Evolutionary conservation across 1,284 basidiomycete species (phyloP).

Genomic region (Microstroma glucosiphilum): DNA sequence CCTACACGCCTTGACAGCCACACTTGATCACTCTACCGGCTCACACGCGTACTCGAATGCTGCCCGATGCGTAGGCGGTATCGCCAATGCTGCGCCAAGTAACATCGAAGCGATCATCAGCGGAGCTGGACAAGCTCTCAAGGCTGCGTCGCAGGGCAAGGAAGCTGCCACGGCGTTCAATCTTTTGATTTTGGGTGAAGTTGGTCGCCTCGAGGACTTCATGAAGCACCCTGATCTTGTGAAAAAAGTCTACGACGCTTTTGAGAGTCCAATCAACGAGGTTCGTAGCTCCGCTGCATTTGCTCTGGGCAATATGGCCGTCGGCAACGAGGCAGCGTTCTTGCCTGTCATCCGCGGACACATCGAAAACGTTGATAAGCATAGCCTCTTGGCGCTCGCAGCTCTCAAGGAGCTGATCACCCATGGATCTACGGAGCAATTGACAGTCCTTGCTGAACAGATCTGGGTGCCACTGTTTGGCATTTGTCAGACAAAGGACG

Average conservation of each 20-base stretch:
- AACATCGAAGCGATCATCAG: conserved; percentile 21
- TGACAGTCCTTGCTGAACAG: conserved; percentile 74
- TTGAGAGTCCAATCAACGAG: conserved; percentile 30
- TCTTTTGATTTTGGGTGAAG: conserved; percentile 35
- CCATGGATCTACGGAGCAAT: conserved; percentile 73
- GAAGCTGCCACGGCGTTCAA: conserved; percentile 33
- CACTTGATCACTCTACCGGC: too few relatives aligned
- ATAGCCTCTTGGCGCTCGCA: conserved; percentile 64
- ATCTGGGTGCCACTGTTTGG: conserved; percentile 70
- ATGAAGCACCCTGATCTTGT: conserved; percentile 16
- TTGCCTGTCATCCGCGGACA: conserved; percentile 77
- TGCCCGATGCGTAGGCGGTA: conserved; percentile 38
- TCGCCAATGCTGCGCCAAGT: conserved; percentile 21
- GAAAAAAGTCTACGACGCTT: conserved; percentile 27
- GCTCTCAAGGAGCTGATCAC: conserved; percentile 93
- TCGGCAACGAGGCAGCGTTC: conserved; percentile 78
- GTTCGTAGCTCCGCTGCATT: conserved; percentile 40
- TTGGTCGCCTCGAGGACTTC: conserved; percentile 36
- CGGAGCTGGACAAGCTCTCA: conserved; percentile 13
- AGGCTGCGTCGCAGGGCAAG: conserved; percentile 10
- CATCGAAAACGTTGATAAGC: conserved; percentile 57
- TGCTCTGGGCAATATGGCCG: conserved; percentile 76
- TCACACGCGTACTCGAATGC: conserved; percentile 20
- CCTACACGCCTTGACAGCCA: conserved; percentile 13
- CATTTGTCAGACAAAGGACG: conserved; percentile 58